Evolutionary conservation across 176 grass and related monocot genomes (phyloP).

Genomic region (Triticum monococcum): DNA sequence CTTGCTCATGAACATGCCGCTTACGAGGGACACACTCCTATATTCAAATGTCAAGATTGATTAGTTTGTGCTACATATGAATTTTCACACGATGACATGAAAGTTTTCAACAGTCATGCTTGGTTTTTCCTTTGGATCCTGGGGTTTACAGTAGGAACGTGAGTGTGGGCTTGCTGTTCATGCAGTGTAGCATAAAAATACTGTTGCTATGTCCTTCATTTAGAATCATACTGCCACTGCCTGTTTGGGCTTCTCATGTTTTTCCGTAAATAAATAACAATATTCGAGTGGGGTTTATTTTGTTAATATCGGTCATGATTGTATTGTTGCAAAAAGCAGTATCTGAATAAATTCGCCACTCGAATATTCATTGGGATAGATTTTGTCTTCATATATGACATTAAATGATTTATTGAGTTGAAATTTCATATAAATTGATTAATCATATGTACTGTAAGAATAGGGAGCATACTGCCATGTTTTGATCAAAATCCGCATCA

Average conservation of each 20-base stretch:
- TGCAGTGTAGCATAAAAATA: conserved; percentile 21
- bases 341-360: background rate
- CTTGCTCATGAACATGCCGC: conserved; percentile 80
- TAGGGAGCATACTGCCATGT: too few species aligned
- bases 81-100: background rate
- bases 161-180: background rate
- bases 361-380: background rate
- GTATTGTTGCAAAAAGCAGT: conserved; percentile 13
- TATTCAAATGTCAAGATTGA: conserved; percentile 98
- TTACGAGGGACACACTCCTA: conserved; percentile 90
- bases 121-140: background rate
- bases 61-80: conserved; percentile 35
- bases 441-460: too few species aligned
- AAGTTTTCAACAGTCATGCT: background rate
- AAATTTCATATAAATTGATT: background rate
- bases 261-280: conserved; percentile 33
- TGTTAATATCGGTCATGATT: conserved; percentile 13
- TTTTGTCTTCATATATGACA: background rate
- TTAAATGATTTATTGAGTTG: background rate
- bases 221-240: conserved; percentile 6
- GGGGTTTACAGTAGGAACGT: background rate
- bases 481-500: too few species aligned
- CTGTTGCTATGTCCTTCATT: background rate
- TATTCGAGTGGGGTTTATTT: conserved; percentile 13
- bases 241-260: conserved; percentile 14